Evolutionary conservation across 148 eudicot species (phyloP), one percentile per base, ranked within the genome.

Genomic region (Fagopyrum tataricum): DNA sequence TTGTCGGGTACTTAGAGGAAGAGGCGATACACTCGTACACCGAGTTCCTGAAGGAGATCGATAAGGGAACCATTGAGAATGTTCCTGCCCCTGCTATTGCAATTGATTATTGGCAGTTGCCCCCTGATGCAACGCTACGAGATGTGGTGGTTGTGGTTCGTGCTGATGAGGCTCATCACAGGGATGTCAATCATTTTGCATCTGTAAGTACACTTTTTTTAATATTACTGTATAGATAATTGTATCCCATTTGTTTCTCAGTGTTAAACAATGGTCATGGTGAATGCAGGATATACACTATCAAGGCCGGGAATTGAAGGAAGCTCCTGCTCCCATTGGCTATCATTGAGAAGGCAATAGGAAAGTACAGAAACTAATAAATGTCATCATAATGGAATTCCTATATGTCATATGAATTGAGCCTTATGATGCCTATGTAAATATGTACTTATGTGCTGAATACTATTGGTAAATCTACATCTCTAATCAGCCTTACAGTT

Each of bases 151-250:
- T 84, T 74, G 91, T 88, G 15, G 81, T 92, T n/a, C 85, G 98
- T 17, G 98, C 98, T 42, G 98, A 92, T 76, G 96, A 92, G 86
- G 98, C 98, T 76, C 98, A 92, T 56, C 98, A 92, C 77, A 87
- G 96, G 4, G 96, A 92, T 81, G 96, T 92, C 72, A 92, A 92
- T 76, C 98, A 90, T 82, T 90, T 82, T 83, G 98, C 98, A 51
- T 90, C 93, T 79, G 97, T 92, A 82, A 72, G 79, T 47, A 5
- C 37, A 31, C 0, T 31, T 31, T 13, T 51, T 21, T 6, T 67
- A 9, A 9, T 17, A 26, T 58, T 61, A 48, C 23, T 75, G 24
- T 70, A 2, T 12, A 31, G 37, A 31, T 31, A 58, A 20, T 0
- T 2, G 14, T 23, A 23, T 7, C 39, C 31, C 44, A 8, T 51